Conservation (phyloP, 345 rosid species). For the Lumnitzera racemosa region DNA sequence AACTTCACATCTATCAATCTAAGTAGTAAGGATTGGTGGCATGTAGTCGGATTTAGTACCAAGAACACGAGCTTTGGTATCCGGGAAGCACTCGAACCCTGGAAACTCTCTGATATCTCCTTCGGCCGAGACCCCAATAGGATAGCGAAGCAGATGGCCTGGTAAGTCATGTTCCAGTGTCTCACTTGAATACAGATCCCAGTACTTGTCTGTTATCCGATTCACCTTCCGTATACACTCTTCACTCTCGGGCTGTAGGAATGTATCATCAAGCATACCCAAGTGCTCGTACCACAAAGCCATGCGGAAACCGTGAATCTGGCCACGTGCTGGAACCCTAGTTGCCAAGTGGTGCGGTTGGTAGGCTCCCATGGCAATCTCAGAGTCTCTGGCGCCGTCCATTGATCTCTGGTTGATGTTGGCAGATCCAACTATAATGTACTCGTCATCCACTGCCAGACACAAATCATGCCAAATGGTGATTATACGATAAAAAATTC, state of each 20-base stretch:
- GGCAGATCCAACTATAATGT: constrained; percentile 4
- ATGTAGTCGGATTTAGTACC: constrained; percentile 69
- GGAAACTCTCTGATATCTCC: constrained; percentile 60
- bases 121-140: constrained; percentile 43
- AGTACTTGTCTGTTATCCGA: constrained; percentile 62
- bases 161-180: constrained; percentile 65
- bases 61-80: constrained; percentile 74
- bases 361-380: constrained; percentile 2
- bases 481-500: too few species aligned
- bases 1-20: background rate
- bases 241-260: constrained; percentile 52
- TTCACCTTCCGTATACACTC: constrained; percentile 63
- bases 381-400: constrained; percentile 3
- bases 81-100: constrained; percentile 63
- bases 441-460: constrained; percentile 3
- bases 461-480: too few species aligned
- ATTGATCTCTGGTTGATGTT: constrained; percentile 6
- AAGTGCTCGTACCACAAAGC: constrained; percentile 83
- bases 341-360: constrained; percentile 22
- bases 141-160: constrained; percentile 79
- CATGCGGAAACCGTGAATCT: constrained; percentile 84
- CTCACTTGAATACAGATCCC: constrained; percentile 73
- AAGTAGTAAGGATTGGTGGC: constrained; percentile 83
- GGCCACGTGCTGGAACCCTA: constrained; percentile 69
- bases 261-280: constrained; percentile 68